phyloP scores from a whole-genome alignment of 129 eudicot species.

The Flaveria ramosissima region DNA sequence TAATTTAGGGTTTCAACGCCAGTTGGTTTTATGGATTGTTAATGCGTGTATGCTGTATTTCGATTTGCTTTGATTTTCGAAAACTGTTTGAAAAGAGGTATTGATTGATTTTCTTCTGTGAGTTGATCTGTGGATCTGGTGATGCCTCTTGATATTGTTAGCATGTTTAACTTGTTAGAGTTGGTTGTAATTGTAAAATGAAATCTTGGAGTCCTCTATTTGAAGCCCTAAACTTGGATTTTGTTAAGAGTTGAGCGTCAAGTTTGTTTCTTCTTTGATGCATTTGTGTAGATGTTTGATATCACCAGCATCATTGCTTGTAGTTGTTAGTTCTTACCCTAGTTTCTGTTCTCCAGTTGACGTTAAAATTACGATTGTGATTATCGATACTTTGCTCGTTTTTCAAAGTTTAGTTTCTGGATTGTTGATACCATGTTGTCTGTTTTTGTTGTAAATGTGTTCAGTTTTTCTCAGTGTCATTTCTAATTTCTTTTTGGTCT shows the following conservation, averaged over 20 bases:
- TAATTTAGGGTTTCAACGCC: neutral
- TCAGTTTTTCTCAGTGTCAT: neutral
- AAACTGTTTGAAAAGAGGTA: neutral
- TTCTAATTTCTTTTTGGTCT: slow-evolving; percentile 1
- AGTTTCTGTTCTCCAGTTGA: too few relatives aligned
- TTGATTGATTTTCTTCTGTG: neutral
- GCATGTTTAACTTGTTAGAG: slow-evolving; percentile 4
- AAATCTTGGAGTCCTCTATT: neutral
- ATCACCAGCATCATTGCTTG: neutral
- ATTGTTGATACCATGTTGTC: neutral
- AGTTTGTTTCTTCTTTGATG: neutral
- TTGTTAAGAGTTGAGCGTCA: neutral
- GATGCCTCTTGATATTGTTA: neutral
- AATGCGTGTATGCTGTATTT: neutral
- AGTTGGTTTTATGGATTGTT: neutral
- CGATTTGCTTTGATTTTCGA: neutral
- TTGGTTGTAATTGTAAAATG: neutral
- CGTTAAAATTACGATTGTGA: neutral
- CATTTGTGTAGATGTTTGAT: neutral
- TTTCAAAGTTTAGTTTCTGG: neutral
- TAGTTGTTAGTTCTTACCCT: too few relatives aligned
- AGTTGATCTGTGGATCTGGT: neutral
- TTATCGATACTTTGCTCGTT: neutral
- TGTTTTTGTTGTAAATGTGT: neutral
- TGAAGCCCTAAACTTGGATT: neutral